Conservation (phyloP, 2,329 filamentous ascomycete species). For the Raffaelea ambrosiae region DNA sequence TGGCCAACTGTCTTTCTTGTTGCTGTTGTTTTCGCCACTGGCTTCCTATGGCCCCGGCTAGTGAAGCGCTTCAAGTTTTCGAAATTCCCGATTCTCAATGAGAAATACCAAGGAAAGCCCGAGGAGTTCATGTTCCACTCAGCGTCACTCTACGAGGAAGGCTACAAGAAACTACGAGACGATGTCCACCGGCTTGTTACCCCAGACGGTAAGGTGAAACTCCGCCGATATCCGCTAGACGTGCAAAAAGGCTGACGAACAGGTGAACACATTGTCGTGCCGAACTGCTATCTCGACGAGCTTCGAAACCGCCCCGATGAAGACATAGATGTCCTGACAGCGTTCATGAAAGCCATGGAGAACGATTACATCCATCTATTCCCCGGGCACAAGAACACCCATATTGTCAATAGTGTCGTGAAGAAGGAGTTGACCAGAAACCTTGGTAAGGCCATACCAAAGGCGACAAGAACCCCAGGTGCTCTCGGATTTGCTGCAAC, state of each 20-base stretch:
- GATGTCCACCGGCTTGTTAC: neutral
- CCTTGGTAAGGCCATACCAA: neutral
- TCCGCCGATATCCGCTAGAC: no score
- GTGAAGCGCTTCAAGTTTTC: neutral
- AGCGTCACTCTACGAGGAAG: neutral
- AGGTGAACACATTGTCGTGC: conserved; percentile 20
- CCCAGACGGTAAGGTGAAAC: no score
- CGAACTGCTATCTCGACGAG: conserved; percentile 18
- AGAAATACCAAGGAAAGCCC: neutral
- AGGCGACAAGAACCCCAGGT: no score
- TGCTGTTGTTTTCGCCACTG: no score
- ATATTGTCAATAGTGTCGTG: conserved; percentile 6
- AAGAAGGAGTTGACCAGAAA: conserved; percentile 6
- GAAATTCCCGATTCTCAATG: neutral
- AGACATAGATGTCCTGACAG: conserved; percentile 16
- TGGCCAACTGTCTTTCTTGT: no score
- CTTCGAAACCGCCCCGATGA: conserved; percentile 19
- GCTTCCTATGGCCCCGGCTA: no score
- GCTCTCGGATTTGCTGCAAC: no score
- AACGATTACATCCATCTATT: conserved; percentile 4
- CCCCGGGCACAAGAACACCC: conserved; percentile 1
- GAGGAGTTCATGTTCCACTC: conserved; percentile 1
- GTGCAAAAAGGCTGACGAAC: neutral
- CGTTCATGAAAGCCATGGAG: conserved; percentile 1
- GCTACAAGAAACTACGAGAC: neutral